Conservation (phyloP, 2,329 filamentous ascomycete genomes). For the Aureobasidium sp. region DNA sequence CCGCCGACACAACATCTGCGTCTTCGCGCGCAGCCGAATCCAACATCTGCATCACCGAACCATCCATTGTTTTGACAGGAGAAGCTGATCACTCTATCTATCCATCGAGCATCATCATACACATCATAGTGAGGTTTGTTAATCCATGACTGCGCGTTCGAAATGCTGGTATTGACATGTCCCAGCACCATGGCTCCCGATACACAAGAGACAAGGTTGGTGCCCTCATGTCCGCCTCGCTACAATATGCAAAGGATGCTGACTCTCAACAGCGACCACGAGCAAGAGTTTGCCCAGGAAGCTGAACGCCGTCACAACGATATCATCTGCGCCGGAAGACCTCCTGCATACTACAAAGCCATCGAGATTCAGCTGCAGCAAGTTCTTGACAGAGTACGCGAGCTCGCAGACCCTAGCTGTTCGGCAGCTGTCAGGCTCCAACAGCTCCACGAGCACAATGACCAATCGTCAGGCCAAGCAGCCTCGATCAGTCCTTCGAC, state of each 20-base stretch:
- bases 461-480: not conserved
- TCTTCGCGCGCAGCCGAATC: not conserved
- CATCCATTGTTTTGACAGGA: not conserved
- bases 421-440: conserved; percentile 16
- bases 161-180: not conserved
- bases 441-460: conserved; percentile 14
- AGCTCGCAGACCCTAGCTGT: not conserved
- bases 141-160: not conserved
- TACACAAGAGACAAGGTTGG: not conserved
- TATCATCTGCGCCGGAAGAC: not conserved
- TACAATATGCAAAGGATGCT: not conserved
- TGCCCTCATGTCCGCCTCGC: not conserved
- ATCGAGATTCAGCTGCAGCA: not conserved
- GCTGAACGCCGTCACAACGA: not conserved
- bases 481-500: not conserved
- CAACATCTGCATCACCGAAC: not conserved
- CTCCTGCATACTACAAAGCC: not conserved
- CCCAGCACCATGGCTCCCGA: not conserved
- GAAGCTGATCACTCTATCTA: not conserved
- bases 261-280: not conserved
- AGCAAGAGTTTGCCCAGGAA: not conserved
- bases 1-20: not conserved
- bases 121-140: not conserved
- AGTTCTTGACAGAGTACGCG: not conserved
- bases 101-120: not conserved